These are phyloP conservation scores for Henckelia pumila DNA, from an alignment of 257 asterid species.

Conservation along the genomic window DNA sequence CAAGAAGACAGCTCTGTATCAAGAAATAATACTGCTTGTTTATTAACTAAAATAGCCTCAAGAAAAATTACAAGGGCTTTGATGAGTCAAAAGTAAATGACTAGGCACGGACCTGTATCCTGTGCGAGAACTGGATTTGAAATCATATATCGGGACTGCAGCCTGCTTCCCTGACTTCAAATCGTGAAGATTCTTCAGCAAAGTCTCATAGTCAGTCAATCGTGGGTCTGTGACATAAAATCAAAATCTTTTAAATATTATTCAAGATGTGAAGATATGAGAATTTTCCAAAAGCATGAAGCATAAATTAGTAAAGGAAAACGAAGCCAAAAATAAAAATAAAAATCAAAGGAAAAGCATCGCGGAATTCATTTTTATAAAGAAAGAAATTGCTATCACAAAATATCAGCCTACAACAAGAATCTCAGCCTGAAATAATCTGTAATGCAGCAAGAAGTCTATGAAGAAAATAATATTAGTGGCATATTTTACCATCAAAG, in stretches of 20 bases:
- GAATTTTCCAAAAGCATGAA: neutral
- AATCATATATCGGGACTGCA: slow-evolving; percentile 93
- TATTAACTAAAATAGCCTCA: slow-evolving; percentile 16
- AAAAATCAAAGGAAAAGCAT: neutral
- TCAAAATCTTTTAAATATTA: neutral
- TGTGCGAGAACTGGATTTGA: slow-evolving; percentile 89
- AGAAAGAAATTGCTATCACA: slow-evolving; percentile 15
- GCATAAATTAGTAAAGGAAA: neutral
- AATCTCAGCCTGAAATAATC: slow-evolving; percentile 17
- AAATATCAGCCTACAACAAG: slow-evolving; percentile 16
- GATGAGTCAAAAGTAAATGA: slow-evolving; percentile 21
- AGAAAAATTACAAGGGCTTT: slow-evolving; percentile 12
- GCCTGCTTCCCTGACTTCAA: slow-evolving; percentile 69
- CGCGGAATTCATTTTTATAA: neutral
- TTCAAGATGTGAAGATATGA: neutral
- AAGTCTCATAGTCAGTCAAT: slow-evolving; percentile 91
- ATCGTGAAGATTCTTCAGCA: slow-evolving; percentile 82
- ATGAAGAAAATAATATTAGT: neutral
- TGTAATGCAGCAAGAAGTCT: slow-evolving; percentile 9
- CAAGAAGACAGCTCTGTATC: neutral
- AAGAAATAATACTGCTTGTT: neutral
- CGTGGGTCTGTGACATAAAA: slow-evolving; percentile 72
- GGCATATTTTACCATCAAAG: slow-evolving; percentile 64
- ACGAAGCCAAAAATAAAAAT: neutral
- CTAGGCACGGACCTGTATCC: slow-evolving; percentile 69